Percentiles rank a stretch among this genome's conserved stretches.
phyloP scores from a whole-genome alignment of 1,284 basidiomycete genomes.

The Ceratobasidium sp. region DNA sequence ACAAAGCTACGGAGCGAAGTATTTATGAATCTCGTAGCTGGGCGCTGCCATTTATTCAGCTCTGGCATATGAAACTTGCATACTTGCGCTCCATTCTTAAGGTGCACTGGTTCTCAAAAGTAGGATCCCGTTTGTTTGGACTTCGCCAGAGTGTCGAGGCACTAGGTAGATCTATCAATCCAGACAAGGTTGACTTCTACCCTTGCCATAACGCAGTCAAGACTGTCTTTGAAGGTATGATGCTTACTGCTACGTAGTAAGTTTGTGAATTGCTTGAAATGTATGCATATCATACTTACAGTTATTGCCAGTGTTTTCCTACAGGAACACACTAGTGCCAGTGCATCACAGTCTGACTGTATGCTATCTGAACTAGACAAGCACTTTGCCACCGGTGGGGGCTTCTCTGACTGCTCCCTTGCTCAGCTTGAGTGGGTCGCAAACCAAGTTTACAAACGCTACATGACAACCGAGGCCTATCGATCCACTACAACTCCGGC shows the following conservation, averaged over 20 bases:
- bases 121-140: slow-evolving; percentile 51
- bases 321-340: neutral
- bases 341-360: neutral
- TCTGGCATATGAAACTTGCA: slow-evolving; percentile 55
- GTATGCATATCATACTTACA: neutral
- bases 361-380: neutral
- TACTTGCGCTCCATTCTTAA: slow-evolving; percentile 50
- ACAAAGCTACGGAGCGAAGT: slow-evolving; percentile 53
- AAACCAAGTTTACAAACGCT: slow-evolving; percentile 55
- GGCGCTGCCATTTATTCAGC: slow-evolving; percentile 51
- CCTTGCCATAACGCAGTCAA: slow-evolving; percentile 50
- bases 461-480: slow-evolving; percentile 22
- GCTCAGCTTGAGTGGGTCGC: slow-evolving; percentile 48
- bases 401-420: neutral
- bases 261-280: neutral
- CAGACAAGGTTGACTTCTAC: slow-evolving; percentile 57
- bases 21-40: slow-evolving; percentile 49
- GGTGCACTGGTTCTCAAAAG: slow-evolving; percentile 50
- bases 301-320: neutral
- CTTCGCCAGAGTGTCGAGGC: slow-evolving; percentile 54
- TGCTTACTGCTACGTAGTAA: slow-evolving; percentile 19
- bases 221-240: slow-evolving; percentile 51
- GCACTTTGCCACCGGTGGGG: neutral
- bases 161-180: slow-evolving; percentile 52
- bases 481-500: neutral